Evolutionary conservation across 1,139 yeast species (phyloP), one percentile per base, ranked within the genome.

Genomic region (Kazachstania sp.): DNA sequence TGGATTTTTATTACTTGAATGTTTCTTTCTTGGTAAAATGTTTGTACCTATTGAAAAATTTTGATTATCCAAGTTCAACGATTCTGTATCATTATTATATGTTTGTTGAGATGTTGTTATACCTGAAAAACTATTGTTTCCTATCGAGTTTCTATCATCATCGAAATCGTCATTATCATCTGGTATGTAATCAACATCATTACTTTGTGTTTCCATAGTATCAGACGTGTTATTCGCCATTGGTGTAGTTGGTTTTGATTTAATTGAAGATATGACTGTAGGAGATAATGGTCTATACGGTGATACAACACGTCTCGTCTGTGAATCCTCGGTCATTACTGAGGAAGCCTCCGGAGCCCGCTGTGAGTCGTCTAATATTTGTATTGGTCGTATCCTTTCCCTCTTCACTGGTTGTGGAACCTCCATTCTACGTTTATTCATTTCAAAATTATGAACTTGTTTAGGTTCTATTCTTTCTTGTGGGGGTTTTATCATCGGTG

Each of bases 31-130:
- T 16, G 46, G 46, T 12, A 38, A 13, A 18, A 44, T 44, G n/a
- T 32, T 36, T 9, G 46, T 34, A 7, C 46, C 46, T 28, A 44
- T 44, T 6, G 46, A 38, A 3, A 44, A 34, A 39, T 39, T 39
- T 16, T 15, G 30, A 5, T 6, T 13, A 1, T 40, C 43, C 9
- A 20, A n/a, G n/a, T 23, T 15, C 16, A 32, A 9, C 3, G 36
- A 32, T 32, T 32, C 36, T n/a, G 36, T 32, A 32, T 32, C 36
- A 32, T n/a, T 18, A 15, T 18, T 18, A 15, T 18, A 7, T 32
- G 9, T 16, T 18, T 30, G 34, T 39, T 39, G 34, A 6, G 23
- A 13, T 6, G 34, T 30, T 30, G 34, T 30, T 3, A 19, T n/a
- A 16, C 9, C 36, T 32, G 16, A n/a, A 6, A 32, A 9, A 32